phyloP scores from a whole-genome alignment of 2,329 filamentous ascomycete genomes.

The Chaetoscypha palmicola region DNA sequence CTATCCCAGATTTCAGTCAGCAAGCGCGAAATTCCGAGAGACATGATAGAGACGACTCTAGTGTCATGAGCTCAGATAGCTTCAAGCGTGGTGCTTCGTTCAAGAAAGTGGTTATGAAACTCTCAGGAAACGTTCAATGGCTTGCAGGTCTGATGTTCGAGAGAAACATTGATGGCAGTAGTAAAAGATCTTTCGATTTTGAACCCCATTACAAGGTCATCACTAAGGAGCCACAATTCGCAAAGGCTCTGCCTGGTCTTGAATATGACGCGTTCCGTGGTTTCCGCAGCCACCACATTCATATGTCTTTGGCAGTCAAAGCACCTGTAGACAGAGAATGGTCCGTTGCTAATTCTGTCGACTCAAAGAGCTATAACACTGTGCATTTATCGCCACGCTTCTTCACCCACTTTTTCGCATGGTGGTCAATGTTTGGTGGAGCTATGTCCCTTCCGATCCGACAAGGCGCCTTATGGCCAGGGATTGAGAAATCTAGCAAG shows the following conservation, averaged over 20 bases:
- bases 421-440: slow-evolving; percentile 95
- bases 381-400: slow-evolving; percentile 91
- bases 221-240: slow-evolving; percentile 71
- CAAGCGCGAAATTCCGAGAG: slow-evolving; percentile 57
- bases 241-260: slow-evolving; percentile 48
- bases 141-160: slow-evolving; percentile 89
- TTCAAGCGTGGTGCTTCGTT: slow-evolving; percentile 73
- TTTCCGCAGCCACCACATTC: slow-evolving; percentile 96
- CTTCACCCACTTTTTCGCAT: slow-evolving; percentile 96
- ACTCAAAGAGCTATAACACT: slow-evolving; percentile 89
- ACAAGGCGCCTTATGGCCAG: slow-evolving; percentile 86
- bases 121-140: slow-evolving; percentile 94
- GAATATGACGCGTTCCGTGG: slow-evolving; percentile 88
- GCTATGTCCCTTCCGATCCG: slow-evolving; percentile 91
- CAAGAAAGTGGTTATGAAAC: slow-evolving; percentile 98
- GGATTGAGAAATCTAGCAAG: slow-evolving; percentile 92
- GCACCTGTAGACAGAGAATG: slow-evolving; percentile 84
- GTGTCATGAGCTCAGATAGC: slow-evolving; percentile 47
- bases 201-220: slow-evolving; percentile 88
- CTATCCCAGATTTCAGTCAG: slow-evolving; percentile 87
- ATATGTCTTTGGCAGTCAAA: slow-evolving; percentile 84
- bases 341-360: slow-evolving; percentile 65
- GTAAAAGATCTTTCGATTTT: slow-evolving; percentile 76
- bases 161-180: slow-evolving; percentile 59
- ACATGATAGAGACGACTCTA: slow-evolving; percentile 48